phyloP scores from a whole-genome alignment of 768 basidiomycete genomes.

The Cystoderma amianthinum region DNA sequence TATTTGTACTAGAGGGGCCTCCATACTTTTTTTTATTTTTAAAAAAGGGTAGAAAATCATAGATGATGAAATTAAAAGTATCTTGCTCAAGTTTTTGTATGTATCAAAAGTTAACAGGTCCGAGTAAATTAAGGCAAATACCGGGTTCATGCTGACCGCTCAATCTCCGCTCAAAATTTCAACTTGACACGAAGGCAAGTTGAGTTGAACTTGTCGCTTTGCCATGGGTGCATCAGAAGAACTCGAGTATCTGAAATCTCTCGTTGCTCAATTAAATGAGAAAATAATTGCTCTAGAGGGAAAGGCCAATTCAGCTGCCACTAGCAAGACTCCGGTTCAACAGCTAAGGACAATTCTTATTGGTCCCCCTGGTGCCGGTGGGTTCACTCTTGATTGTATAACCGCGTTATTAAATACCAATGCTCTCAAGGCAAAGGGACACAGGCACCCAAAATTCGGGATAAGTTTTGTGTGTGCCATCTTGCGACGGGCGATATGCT shows the following conservation, averaged over 20 bases:
- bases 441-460: constrained; percentile 89
- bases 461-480: constrained; percentile 95
- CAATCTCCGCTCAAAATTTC: constrained; percentile 22
- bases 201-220: constrained; percentile 3
- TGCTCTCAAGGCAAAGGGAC: constrained; percentile 84
- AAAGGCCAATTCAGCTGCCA: constrained; percentile 50
- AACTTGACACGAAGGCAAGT: constrained; percentile 9
- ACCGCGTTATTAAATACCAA: constrained; percentile 1
- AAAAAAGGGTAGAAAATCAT: too few species aligned
- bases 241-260: constrained; percentile 90
- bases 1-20: too few species aligned
- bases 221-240: constrained; percentile 67
- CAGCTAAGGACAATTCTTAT: constrained; percentile 89
- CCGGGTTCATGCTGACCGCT: too few species aligned
- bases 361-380: constrained; percentile 96
- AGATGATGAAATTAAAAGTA: too few species aligned
- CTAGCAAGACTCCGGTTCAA: constrained; percentile 55
- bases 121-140: constrained; percentile 8
- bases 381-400: constrained; percentile 15
- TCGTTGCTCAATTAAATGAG: constrained; percentile 84
- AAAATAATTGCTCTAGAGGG: constrained; percentile 82
- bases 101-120: too few species aligned
- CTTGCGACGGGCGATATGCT: constrained; percentile 99
- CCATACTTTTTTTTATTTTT: too few species aligned
- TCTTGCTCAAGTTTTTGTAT: too few species aligned